Evolutionary conservation across 2,329 filamentous ascomycete genomes (phyloP).

Genomic region (Microdochium bolleyi): DNA sequence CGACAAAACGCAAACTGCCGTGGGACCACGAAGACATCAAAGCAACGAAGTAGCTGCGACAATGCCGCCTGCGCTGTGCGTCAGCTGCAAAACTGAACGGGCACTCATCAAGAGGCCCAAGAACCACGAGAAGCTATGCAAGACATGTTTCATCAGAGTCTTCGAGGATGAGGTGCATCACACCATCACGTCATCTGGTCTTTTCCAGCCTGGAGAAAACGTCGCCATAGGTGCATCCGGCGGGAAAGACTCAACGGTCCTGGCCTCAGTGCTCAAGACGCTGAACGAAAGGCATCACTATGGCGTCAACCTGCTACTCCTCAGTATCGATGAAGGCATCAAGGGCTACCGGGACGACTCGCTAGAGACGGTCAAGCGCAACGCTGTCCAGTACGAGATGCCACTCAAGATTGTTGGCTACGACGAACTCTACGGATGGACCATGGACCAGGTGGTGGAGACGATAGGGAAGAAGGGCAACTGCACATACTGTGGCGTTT

Average conservation of each 20-base stretch:
- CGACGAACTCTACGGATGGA: conserved; percentile 93
- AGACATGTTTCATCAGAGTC: conserved; percentile 72
- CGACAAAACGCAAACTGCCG: conserved; percentile 13
- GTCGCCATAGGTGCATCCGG: conserved; percentile 94
- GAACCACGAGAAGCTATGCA: conserved; percentile 90
- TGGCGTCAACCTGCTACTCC: conserved; percentile 73
- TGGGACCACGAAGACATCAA: background rate
- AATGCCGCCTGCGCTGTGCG: conserved; percentile 75
- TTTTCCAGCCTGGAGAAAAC: conserved; percentile 77
- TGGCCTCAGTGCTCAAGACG: conserved; percentile 90
- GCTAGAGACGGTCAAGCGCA: conserved; percentile 91
- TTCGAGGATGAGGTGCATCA: conserved; percentile 94
- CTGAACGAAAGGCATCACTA: conserved; percentile 87
- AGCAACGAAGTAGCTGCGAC: conserved; percentile 3
- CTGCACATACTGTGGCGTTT: conserved; percentile 98
- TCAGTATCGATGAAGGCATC: conserved; percentile 96
- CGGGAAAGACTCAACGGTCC: conserved; percentile 93
- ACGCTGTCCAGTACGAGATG: conserved; percentile 86
- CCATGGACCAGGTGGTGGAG: conserved; percentile 97
- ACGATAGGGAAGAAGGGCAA: conserved; percentile 97
- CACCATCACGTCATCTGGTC: conserved; percentile 72
- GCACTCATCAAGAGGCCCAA: conserved; percentile 91
- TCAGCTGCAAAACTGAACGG: conserved; percentile 65
- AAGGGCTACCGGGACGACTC: conserved; percentile 95
- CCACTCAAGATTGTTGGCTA: conserved; percentile 88